Evolutionary conservation across 352 stramenopile genomes (phyloP).

Genomic region (Aphanomyces euteiches): DNA sequence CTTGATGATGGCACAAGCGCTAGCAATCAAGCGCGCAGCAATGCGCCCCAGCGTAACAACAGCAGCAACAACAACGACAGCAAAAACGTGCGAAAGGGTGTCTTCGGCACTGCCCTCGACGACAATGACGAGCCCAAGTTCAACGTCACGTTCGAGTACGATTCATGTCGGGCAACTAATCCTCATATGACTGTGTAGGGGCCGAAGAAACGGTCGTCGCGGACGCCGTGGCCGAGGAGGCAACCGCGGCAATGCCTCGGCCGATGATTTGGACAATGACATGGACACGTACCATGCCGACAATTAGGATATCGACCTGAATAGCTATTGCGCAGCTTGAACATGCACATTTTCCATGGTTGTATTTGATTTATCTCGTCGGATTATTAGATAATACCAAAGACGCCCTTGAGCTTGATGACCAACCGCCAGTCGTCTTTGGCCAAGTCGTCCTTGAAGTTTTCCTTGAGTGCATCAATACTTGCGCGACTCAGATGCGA

Average conservation of each 20-base stretch:
- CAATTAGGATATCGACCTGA: neutral
- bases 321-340: neutral
- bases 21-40: neutral
- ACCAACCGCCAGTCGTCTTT: conserved; percentile 98
- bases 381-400: conserved; percentile 92
- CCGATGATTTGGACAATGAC: conserved; percentile 73
- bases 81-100: conserved; percentile 68
- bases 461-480: conserved; percentile 98
- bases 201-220: conserved; percentile 41
- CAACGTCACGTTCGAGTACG: conserved; percentile 75
- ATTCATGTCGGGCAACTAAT: neutral
- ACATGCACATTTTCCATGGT: neutral
- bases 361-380: conserved; percentile 14
- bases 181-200: conserved; percentile 30
- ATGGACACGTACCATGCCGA: conserved; percentile 73
- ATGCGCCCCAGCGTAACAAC: neutral
- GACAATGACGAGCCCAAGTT: conserved; percentile 69
- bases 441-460: conserved; percentile 98
- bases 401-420: conserved; percentile 99
- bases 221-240: conserved; percentile 44
- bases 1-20: conserved; percentile 40
- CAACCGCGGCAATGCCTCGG: conserved; percentile 40
- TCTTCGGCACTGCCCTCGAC: conserved; percentile 70
- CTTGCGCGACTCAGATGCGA: conserved; percentile 85
- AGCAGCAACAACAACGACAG: conserved; percentile 33